Percentiles rank a stretch among this genome's conserved stretches.
Conservation (phyloP, 805 yeast genomes). For the Nakazawaea peltata region DNA sequence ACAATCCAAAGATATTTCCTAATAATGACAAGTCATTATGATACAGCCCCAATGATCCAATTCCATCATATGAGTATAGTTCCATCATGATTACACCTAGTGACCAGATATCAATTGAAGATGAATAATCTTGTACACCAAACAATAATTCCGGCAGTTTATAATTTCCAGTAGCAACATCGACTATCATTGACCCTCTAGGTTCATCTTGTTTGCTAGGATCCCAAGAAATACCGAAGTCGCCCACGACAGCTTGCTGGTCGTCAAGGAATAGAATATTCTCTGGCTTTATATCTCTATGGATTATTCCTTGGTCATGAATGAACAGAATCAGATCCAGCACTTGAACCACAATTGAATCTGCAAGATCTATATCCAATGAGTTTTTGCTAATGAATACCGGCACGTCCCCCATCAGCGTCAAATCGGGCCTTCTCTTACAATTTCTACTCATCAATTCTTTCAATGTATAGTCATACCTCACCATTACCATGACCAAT, state of each 20-base stretch:
- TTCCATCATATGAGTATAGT: slow-evolving; percentile 32
- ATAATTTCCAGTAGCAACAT: slow-evolving; percentile 58
- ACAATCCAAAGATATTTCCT: slow-evolving; percentile 40
- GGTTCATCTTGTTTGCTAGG: slow-evolving; percentile 72
- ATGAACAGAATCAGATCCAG: slow-evolving; percentile 48
- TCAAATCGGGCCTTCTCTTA: not conserved
- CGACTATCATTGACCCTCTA: slow-evolving; percentile 33
- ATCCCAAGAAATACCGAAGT: slow-evolving; percentile 36
- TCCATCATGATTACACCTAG: slow-evolving; percentile 55
- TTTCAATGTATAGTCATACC: slow-evolving; percentile 26
- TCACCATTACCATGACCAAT: slow-evolving; percentile 34
- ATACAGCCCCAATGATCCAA: no score
- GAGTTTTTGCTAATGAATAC: not conserved
- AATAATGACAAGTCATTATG: slow-evolving; percentile 52
- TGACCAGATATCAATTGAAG: slow-evolving; percentile 65
- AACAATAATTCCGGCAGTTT: slow-evolving; percentile 71
- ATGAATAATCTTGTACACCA: slow-evolving; percentile 45
- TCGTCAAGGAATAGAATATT: slow-evolving; percentile 30
- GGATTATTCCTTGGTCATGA: slow-evolving; percentile 58
- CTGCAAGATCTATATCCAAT: no score
- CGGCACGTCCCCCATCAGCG: not conserved
- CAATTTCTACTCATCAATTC: slow-evolving; percentile 18
- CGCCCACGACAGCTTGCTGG: slow-evolving; percentile 28
- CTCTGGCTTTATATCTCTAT: slow-evolving; percentile 77
- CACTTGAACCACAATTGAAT: slow-evolving; percentile 21